phyloP scores from a whole-genome alignment of 78 protist genomes.

The Dictyostelium citrinum region DNA sequence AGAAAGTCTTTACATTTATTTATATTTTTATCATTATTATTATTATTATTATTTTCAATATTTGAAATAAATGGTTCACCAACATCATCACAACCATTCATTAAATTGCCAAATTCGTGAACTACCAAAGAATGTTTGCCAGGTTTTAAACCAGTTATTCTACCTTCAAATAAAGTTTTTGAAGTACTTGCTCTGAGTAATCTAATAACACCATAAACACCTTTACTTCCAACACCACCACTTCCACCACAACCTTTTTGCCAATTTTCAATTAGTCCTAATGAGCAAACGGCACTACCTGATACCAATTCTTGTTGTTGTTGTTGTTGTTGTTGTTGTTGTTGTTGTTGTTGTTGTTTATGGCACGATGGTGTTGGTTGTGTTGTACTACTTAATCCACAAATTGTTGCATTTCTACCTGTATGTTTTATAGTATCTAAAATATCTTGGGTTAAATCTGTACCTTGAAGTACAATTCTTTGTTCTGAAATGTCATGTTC shows the following conservation, averaged over 20 bases:
- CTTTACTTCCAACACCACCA: slow-evolving; percentile 51
- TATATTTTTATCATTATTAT: not conserved
- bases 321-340: not conserved
- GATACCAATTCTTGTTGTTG: not conserved
- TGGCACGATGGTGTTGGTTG: not conserved
- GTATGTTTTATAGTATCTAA: slow-evolving; percentile 12
- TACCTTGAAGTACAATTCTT: slow-evolving; percentile 2
- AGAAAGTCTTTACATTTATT: not conserved
- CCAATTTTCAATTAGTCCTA: slow-evolving; percentile 53
- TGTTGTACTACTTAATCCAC: slow-evolving; percentile 10
- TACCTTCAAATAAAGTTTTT: slow-evolving; percentile 42
- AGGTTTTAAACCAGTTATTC: slow-evolving; percentile 17
- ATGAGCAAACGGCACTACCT: slow-evolving; percentile 38
- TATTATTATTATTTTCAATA: not conserved
- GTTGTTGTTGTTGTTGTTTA: not conserved
- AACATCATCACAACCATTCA: slow-evolving; percentile 36
- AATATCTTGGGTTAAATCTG: slow-evolving; percentile 37
- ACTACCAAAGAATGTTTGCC: slow-evolving; percentile 32
- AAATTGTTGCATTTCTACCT: slow-evolving; percentile 25
- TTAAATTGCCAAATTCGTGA: slow-evolving; percentile 46
- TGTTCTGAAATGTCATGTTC: slow-evolving; percentile 1
- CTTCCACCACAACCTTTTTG: slow-evolving; percentile 74
- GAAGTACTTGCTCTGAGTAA: not conserved
- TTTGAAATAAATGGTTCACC: slow-evolving; percentile 10
- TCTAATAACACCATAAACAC: slow-evolving; percentile 52